Evolutionary conservation across 176 grass and related monocot genomes (phyloP), one percentile per base, ranked within the genome.

Genomic region (Triticum turgidum): DNA sequence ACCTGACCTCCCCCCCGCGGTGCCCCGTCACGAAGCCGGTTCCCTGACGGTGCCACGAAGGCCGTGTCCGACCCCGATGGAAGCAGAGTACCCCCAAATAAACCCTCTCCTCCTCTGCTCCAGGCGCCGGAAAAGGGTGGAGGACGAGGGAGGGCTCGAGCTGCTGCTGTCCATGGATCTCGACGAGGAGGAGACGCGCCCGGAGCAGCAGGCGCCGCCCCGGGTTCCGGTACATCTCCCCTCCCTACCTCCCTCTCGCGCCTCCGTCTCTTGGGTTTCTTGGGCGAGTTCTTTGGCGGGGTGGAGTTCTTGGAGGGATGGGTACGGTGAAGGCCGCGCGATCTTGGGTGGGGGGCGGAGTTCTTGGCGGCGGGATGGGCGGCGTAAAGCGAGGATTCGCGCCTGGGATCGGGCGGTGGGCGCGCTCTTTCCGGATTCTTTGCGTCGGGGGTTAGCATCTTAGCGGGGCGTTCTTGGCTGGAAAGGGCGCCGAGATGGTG

Each of bases 161-260:
- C 54, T 21, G 24, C 49, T 84, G 20, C n/a, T 42, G 10, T 32
- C 82, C 64, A 79, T 86, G 84, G 84, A 86, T 79, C 75, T 78
- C 14, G 74, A 79, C 33, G 21, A 47, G 64, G 47, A 7, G 45
- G 62, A 25, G 13, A 4, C 58, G 73, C 9, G 45, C 7, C 11
- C 49, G 6, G 3, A 17, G 27, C 63, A 24, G 25, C 59, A 52
- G 17, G 15, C 63, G n/a, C 1, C 21, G 27, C 2, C 45, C 1
- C 44, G 24, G 27, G 17, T 77, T 1, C 74, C 74, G 75, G 84
- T 86, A 79, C 33, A n/a, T 79, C 21, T 20, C 52, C 21, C 39
- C 29, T 20, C 51, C 20, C 39, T 41, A 2, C 39, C 39, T 41
- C 41, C 27, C 4, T 3, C 1, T 3, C 14, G 52, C 3, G 0